Evolutionary conservation across 2,329 filamentous ascomycete species (phyloP).

Genomic region (Atkinsonella texensis): DNA sequence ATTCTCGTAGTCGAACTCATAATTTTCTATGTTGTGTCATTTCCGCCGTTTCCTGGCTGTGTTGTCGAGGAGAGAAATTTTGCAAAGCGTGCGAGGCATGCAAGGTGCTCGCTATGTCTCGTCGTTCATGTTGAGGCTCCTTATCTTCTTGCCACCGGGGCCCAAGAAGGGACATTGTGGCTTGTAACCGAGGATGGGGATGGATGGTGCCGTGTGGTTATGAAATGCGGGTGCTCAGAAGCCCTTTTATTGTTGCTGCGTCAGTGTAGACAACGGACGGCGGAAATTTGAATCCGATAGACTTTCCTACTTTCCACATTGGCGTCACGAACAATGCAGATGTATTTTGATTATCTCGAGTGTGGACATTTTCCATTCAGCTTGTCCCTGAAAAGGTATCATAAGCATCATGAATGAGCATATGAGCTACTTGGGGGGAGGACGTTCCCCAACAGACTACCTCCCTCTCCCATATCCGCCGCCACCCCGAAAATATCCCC

Average conservation of each 20-base stretch:
- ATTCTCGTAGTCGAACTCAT: background rate
- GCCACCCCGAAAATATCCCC: slow-evolving; percentile 7
- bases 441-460: too few species aligned
- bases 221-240: background rate
- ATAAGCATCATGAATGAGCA: too few species aligned
- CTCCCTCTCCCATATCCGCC: slow-evolving; percentile 2
- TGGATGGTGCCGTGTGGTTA: background rate
- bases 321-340: background rate
- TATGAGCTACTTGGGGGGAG: too few species aligned
- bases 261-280: slow-evolving; percentile 2
- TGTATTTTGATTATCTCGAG: background rate
- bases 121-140: background rate
- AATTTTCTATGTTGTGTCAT: background rate
- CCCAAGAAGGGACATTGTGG: background rate
- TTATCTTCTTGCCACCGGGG: background rate
- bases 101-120: background rate
- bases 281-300: slow-evolving; percentile 1
- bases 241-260: background rate
- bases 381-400: too few species aligned
- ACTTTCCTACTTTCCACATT: slow-evolving; percentile 3
- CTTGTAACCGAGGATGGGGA: background rate
- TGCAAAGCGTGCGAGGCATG: background rate
- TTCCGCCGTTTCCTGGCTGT: background rate
- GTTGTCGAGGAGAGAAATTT: background rate
- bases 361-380: too few species aligned